These are phyloP conservation scores for Smittium culicis DNA, from an alignment of 371 early-diverging fungal species.

Conservation along the genomic window DNA sequence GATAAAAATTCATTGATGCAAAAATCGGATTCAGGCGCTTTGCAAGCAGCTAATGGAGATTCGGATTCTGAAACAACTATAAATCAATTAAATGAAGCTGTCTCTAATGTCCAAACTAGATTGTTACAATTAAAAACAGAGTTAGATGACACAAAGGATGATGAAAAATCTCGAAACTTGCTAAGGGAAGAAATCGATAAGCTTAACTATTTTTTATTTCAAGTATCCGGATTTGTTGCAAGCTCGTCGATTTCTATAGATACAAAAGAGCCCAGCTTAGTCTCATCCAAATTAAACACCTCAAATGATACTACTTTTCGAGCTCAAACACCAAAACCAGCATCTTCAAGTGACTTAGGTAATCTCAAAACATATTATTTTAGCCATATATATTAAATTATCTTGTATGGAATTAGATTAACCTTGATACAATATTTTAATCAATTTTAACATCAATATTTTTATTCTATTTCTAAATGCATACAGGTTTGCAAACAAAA, in stretches of 20 bases:
- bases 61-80: neutral
- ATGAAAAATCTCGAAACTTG: neutral
- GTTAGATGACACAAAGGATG: constrained; percentile 1
- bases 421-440: neutral
- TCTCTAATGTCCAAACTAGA: constrained; percentile 5
- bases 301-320: neutral
- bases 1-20: neutral
- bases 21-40: neutral
- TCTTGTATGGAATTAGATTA: neutral
- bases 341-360: neutral
- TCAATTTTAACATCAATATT: neutral
- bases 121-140: constrained; percentile 8
- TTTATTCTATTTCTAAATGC: neutral
- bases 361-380: neutral
- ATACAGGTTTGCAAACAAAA: neutral
- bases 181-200: constrained; percentile 5
- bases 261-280: neutral
- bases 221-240: constrained; percentile 8
- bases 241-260: neutral
- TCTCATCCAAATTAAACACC: neutral
- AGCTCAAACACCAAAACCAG: neutral
- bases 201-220: constrained; percentile 8
- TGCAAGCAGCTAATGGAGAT: neutral
- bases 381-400: too few species aligned
- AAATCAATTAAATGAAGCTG: constrained; percentile 7